Evolutionary conservation across 352 stramenopile species (phyloP).

Genomic region (Peronosclerospora sorghi): DNA sequence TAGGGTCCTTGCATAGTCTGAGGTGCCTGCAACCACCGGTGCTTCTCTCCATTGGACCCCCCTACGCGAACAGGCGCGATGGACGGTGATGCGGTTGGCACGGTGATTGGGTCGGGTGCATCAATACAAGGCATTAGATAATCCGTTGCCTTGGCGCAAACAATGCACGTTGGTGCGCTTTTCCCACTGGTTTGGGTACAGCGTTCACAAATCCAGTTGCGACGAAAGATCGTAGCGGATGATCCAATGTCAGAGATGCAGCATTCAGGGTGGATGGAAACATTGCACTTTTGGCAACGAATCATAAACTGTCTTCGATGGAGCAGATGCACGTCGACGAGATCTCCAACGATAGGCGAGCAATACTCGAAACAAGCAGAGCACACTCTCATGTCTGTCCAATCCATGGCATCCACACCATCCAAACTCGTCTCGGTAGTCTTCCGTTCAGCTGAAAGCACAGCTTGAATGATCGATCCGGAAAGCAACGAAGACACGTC

Average conservation of each 20-base stretch:
- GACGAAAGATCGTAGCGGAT: constrained; percentile 43
- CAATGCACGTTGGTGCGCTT: constrained; percentile 31
- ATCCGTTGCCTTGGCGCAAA: constrained; percentile 56
- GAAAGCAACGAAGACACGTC: constrained; percentile 30
- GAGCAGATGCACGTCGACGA: constrained; percentile 39
- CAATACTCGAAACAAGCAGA: constrained; percentile 69
- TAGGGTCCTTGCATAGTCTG: constrained; percentile 20
- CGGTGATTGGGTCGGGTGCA: neutral
- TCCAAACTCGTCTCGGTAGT: constrained; percentile 4
- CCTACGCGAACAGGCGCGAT: neutral
- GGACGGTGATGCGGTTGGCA: constrained; percentile 6
- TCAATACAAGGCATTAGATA: constrained; percentile 73
- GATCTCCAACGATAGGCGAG: constrained; percentile 32
- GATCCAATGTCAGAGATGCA: constrained; percentile 61
- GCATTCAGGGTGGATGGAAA: constrained; percentile 72
- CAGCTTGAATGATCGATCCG: constrained; percentile 40
- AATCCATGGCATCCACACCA: constrained; percentile 24
- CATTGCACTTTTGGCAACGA: constrained; percentile 79
- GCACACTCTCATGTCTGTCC: constrained; percentile 63
- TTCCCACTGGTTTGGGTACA: constrained; percentile 45
- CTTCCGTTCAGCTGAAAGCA: constrained; percentile 33
- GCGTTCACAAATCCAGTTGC: constrained; percentile 80
- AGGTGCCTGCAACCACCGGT: constrained; percentile 20
- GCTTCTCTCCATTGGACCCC: constrained; percentile 8
- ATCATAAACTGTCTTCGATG: constrained; percentile 74